phyloP scores from a whole-genome alignment of 140 eudicot species.

The Cichorium intybus region DNA sequence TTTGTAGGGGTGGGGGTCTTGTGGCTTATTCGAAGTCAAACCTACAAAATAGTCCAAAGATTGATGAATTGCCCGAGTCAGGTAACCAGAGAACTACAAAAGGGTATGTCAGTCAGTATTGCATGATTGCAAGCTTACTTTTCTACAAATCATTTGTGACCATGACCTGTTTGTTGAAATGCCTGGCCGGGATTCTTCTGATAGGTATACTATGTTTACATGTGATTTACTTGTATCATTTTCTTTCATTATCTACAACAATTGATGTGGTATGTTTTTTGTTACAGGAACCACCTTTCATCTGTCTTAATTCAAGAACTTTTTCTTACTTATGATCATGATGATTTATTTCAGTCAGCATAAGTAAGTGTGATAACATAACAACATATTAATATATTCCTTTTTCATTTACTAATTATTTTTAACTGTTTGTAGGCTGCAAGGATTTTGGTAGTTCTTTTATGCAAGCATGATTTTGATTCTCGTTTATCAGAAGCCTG shows the following conservation, averaged over 20 bases:
- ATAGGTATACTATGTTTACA: constrained; percentile 49
- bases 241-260: not conserved
- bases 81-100: no score
- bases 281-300: constrained; percentile 88
- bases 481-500: constrained; percentile 95
- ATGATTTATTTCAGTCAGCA: constrained; percentile 81
- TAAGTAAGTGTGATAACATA: constrained; percentile 52
- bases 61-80: no score
- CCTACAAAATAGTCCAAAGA: no score
- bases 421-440: constrained; percentile 63
- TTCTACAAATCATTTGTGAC: constrained; percentile 92
- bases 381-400: not conserved
- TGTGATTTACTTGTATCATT: not conserved
- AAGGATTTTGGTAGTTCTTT: constrained; percentile 85
- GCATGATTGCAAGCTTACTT: constrained; percentile 99
- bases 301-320: constrained; percentile 93
- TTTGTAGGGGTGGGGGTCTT: no score
- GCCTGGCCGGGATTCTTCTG: constrained; percentile 99
- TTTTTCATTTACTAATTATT: constrained; percentile 8
- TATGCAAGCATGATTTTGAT: constrained; percentile 97
- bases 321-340: constrained; percentile 96
- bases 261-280: constrained; percentile 11
- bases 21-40: no score
- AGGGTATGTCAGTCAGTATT: constrained; percentile 84
- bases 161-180: constrained; percentile 98